Percentiles rank a stretch among this genome's conserved stretches.
These are phyloP conservation scores for Boletus eberwhitei DNA, from an alignment of 768 basidiomycete species.

Conservation along the genomic window DNA sequence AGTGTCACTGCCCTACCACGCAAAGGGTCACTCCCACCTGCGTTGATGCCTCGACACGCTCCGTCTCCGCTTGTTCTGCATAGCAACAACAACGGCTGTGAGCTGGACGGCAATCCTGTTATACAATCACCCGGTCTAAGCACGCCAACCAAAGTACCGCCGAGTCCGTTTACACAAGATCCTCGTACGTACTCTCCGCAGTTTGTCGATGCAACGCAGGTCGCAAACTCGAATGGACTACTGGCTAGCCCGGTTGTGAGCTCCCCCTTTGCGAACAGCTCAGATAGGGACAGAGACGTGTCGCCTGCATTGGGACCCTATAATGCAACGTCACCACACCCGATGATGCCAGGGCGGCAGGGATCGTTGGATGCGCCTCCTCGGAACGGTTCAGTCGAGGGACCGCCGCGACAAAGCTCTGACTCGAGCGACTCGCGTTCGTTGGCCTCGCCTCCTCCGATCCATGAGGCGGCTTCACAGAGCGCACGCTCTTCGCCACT, in stretches of 20 bases:
- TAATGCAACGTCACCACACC: conserved; percentile 6
- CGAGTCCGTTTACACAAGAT: conserved; percentile 37
- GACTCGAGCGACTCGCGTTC: conserved; percentile 34
- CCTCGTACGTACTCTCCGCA: conserved; percentile 7
- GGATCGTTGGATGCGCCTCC: conserved; percentile 19
- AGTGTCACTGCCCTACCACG: background rate
- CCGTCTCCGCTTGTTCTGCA: conserved; percentile 20
- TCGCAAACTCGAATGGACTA: background rate
- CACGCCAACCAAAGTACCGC: conserved; percentile 28
- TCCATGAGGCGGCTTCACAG: conserved; percentile 38
- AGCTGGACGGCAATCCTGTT: background rate
- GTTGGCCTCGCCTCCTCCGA: conserved; percentile 39
- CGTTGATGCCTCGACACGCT: conserved; percentile 19
- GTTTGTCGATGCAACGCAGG: background rate
- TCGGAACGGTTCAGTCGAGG: conserved; percentile 20
- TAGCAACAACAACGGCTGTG: conserved; percentile 1
- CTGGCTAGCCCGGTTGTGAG: conserved; percentile 11
- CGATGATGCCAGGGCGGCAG: conserved; percentile 11
- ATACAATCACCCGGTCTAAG: conserved; percentile 40
- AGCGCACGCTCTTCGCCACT: conserved; percentile 25
- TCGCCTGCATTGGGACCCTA: conserved; percentile 6
- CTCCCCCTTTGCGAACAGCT: conserved; percentile 7
- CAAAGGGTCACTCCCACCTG: conserved; percentile 15
- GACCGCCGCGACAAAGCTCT: conserved; percentile 17
- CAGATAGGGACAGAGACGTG: conserved; percentile 21